Evolutionary conservation across 805 yeast species (phyloP).

Genomic region (Suhomyces canberraensis): DNA sequence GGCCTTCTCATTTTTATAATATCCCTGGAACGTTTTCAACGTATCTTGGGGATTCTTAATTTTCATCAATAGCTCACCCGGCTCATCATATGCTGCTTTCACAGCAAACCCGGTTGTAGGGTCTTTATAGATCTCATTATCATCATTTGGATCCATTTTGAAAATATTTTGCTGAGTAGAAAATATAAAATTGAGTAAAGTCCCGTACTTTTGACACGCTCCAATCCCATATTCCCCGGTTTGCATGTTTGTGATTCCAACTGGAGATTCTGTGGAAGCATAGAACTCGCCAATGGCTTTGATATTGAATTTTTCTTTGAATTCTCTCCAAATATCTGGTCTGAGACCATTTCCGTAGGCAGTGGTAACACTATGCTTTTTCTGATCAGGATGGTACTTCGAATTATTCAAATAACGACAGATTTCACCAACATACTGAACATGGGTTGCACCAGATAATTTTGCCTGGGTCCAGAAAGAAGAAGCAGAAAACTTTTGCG

Average conservation of each 20-base stretch:
- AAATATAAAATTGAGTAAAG: conserved; percentile 49
- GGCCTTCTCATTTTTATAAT: conserved; percentile 74
- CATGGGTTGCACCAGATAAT: conserved; percentile 66
- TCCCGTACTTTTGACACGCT: conserved; percentile 80
- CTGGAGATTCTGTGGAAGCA: conserved; percentile 90
- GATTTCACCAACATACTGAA: conserved; percentile 94
- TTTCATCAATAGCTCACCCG: conserved; percentile 85
- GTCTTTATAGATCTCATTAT: conserved; percentile 66
- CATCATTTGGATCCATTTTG: conserved; percentile 78
- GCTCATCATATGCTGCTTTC: conserved; percentile 54
- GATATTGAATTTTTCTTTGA: conserved; percentile 74
- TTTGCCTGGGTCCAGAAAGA: conserved; percentile 89
- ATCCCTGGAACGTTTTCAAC: conserved; percentile 85
- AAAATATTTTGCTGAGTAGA: conserved; percentile 58
- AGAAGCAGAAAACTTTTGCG: conserved; percentile 77
- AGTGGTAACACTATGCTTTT: conserved; percentile 53
- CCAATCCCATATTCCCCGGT: conserved; percentile 79
- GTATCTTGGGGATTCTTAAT: conserved; percentile 61
- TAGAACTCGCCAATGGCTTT: conserved; percentile 83
- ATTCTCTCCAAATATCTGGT: conserved; percentile 80
- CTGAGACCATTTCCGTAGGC: conserved; percentile 93
- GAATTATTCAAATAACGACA: conserved; percentile 79
- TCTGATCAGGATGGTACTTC: conserved; percentile 63
- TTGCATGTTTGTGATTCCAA: conserved; percentile 81
- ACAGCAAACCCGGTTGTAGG: conserved; percentile 60